Conservation (phyloP, 192 early-diverging fungal genomes). For the Entophlyctis helioformis region DNA sequence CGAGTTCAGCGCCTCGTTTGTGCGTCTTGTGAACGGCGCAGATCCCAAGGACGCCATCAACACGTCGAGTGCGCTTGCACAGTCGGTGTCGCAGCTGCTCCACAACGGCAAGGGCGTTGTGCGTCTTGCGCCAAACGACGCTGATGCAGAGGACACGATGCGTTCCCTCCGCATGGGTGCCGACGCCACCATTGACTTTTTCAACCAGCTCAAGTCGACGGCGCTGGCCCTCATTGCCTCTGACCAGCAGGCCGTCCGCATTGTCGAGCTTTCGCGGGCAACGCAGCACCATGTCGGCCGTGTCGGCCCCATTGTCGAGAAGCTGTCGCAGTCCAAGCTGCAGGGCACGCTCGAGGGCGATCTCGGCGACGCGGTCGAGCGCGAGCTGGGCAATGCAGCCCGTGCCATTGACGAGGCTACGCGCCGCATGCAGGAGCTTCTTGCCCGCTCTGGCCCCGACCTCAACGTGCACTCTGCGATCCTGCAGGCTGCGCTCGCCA, state of each 20-base stretch:
- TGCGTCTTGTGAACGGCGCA: constrained; percentile 43
- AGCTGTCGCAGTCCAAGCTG: constrained; percentile 53
- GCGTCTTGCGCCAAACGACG: constrained; percentile 71
- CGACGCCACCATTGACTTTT: constrained; percentile 61
- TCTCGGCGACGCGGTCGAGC: constrained; percentile 82
- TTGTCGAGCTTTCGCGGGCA: constrained; percentile 61
- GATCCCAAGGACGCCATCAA: constrained; percentile 82
- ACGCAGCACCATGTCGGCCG: constrained; percentile 63
- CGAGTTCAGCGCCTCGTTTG: constrained; percentile 33
- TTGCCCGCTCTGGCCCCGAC: constrained; percentile 63
- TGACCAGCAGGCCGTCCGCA: constrained; percentile 54
- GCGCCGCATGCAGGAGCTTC: constrained; percentile 63
- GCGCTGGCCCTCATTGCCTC: constrained; percentile 25
- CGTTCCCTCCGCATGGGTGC: constrained; percentile 53
- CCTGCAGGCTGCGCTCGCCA: constrained; percentile 77
- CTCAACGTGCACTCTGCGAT: constrained; percentile 86
- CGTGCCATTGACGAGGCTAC: constrained; percentile 87
- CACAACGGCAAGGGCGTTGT: constrained; percentile 82
- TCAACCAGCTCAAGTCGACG: constrained; percentile 68
- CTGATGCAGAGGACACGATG: constrained; percentile 65
- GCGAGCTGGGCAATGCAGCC: constrained; percentile 86
- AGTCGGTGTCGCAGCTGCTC: constrained; percentile 69
- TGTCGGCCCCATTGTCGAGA: constrained; percentile 65
- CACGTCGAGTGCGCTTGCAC: constrained; percentile 65
- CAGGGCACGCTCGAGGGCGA: constrained; percentile 52